A percentile compares a stretch with the other conserved stretches of the same genome.
Conservation (phyloP, 495 filamentous ascomycete species). For the Aspergillus affinis region DNA sequence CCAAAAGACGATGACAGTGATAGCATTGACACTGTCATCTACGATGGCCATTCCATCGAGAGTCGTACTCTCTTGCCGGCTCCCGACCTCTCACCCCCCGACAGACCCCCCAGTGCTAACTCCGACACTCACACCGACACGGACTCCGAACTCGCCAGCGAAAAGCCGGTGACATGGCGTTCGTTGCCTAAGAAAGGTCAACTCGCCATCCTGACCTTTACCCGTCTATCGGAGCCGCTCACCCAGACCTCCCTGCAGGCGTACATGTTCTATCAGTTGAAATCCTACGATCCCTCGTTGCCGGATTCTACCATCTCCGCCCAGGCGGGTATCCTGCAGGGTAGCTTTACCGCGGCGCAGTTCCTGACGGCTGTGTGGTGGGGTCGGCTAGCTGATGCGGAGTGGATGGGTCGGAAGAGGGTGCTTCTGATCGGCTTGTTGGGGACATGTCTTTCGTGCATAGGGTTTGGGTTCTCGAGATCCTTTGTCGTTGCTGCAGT, state of each 20-base stretch:
- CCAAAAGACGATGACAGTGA: constrained; percentile 17
- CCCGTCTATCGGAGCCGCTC: constrained; percentile 75
- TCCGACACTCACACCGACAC: neutral
- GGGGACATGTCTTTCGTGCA: constrained; percentile 67
- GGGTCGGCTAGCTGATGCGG: constrained; percentile 72
- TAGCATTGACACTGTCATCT: constrained; percentile 21
- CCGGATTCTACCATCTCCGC: constrained; percentile 67
- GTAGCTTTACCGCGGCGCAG: constrained; percentile 74
- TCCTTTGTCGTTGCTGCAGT: constrained; percentile 65
- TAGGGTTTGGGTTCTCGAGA: constrained; percentile 79
- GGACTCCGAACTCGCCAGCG: constrained; percentile 12
- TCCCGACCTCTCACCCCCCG: constrained; percentile 17
- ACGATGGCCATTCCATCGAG: constrained; percentile 11
- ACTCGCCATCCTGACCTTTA: constrained; percentile 69
- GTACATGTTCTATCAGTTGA: constrained; percentile 74
- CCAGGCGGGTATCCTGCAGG: constrained; percentile 74
- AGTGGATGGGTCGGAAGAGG: constrained; percentile 69
- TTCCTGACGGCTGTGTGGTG: constrained; percentile 77
- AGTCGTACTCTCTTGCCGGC: constrained; percentile 14
- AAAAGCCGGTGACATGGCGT: constrained; percentile 60
- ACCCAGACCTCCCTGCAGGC: constrained; percentile 73
- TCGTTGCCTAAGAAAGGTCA: constrained; percentile 74
- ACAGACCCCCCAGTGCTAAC: constrained; percentile 13
- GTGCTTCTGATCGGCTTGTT: constrained; percentile 73
- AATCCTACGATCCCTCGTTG: constrained; percentile 63